Conservation (phyloP, 371 early-diverging fungal species). For the Mucor racemosus region DNA sequence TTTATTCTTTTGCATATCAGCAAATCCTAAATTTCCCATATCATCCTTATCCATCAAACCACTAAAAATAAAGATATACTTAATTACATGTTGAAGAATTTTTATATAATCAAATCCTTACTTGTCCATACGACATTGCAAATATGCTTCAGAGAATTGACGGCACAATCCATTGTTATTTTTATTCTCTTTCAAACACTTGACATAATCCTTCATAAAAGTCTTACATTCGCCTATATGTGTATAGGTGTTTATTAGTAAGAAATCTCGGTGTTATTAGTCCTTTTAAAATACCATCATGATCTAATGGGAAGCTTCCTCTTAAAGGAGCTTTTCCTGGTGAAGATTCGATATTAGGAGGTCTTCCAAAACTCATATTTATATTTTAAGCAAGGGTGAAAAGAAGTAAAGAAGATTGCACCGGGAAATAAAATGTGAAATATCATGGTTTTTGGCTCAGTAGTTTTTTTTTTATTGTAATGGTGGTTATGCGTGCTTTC, state of each 20-base stretch:
- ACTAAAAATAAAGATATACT: constrained; percentile 30
- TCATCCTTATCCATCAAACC: constrained; percentile 75
- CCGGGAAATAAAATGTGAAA: neutral
- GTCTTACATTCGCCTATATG: constrained; percentile 73
- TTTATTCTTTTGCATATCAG: constrained; percentile 32
- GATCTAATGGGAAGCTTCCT: constrained; percentile 85
- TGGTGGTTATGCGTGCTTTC: too few relatives aligned
- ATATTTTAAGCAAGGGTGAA: constrained; percentile 7
- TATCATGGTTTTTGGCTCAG: neutral
- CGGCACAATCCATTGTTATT: constrained; percentile 72
- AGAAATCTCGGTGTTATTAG: neutral
- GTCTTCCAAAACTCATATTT: constrained; percentile 68
- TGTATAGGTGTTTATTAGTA: constrained; percentile 15
- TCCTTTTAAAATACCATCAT: constrained; percentile 52
- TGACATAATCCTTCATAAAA: constrained; percentile 74
- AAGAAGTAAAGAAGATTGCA: neutral
- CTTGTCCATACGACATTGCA: constrained; percentile 87
- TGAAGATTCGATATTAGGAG: constrained; percentile 64
- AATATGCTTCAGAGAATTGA: constrained; percentile 69
- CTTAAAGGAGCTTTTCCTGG: constrained; percentile 73
- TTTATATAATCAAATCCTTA: constrained; percentile 23
- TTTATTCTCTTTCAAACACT: constrained; percentile 73
- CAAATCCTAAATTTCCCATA: constrained; percentile 75
- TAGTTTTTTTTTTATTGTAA: too few relatives aligned
- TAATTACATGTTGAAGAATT: neutral